Evolutionary conservation across 441 rosid species (phyloP).

Genomic region (Iberis amara): DNA sequence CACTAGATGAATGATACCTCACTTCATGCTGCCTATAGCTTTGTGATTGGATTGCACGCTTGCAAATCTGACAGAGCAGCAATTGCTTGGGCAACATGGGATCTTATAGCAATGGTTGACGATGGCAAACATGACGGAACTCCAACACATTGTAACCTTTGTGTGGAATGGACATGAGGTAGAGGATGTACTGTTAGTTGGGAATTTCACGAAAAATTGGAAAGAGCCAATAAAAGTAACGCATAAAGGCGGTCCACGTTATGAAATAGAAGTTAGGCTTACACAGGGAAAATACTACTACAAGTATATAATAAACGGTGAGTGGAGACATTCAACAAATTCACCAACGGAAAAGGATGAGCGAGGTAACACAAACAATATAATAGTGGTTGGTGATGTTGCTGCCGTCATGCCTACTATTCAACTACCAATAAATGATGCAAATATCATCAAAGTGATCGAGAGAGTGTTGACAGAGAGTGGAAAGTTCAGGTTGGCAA

Average conservation of each 20-base stretch:
- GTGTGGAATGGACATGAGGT: conserved; percentile 98
- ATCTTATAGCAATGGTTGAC: conserved; percentile 87
- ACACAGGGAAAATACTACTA: conserved; percentile 88
- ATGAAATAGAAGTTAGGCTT: conserved; percentile 79
- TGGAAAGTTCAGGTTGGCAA: conserved; percentile 84
- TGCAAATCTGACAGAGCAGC: conserved; percentile 94
- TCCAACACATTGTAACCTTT: conserved; percentile 86
- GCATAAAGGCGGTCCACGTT: conserved; percentile 83
- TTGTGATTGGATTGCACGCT: conserved; percentile 69
- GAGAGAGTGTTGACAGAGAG: conserved; percentile 87
- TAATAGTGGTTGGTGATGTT: conserved; percentile 66
- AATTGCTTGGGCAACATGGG: conserved; percentile 99
- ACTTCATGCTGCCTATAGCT: conserved; percentile 79
- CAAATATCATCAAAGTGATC: conserved; percentile 75
- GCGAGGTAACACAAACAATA: conserved; percentile 77
- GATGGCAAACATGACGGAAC: conserved; percentile 49
- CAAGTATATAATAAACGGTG: conserved; percentile 73
- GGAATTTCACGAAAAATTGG: conserved; percentile 93
- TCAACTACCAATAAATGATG: conserved; percentile 80
- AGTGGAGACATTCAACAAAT: conserved; percentile 82
- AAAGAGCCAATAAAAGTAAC: conserved; percentile 78
- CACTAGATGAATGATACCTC: conserved; percentile 97
- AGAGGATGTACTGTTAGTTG: conserved; percentile 78
- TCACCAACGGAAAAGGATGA: conserved; percentile 91
- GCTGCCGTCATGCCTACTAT: conserved; percentile 73